Base-by-base conservation (phyloP, 768 basidiomycete species). In the Tulasnella sp. region DNA sequence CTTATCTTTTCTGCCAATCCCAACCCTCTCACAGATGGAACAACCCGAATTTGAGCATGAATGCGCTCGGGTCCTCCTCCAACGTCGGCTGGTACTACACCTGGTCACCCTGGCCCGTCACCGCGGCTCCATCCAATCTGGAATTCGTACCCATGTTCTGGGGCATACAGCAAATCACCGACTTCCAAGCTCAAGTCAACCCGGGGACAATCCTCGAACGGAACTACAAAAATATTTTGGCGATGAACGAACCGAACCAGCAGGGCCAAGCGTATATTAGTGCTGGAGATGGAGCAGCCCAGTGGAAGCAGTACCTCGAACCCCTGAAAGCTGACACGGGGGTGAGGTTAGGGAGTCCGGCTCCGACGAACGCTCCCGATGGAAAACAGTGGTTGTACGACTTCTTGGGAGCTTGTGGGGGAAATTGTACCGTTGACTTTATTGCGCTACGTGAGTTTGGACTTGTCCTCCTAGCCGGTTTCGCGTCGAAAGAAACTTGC, bases 81-180 rank as follows among this genome's bases (percentile, higher is more conserved):
- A 67, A 67, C 14, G 22, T 75, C 40, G 34, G 52, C 17, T 75
- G 86, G 86, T 88, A 88, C 80, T 88, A 88, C 79, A 85, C 87
- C 2, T 88, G 88, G 87, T 83, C 84, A 5, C 80, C 85, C 0
- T 81, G 73, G 67, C 80, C 84, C 31, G 78, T 80, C 3, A 39
- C 77, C 29, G 74, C 81, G 31, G 77, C 81, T n/a, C 54, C 54
- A 29, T 81, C 85, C 37, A 12, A 82, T 78, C 82, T 89, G 31
- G 88, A 89, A 78, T 89, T 87, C 78, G 86, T 87, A 0, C 87
- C 88, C 29, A 87, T 88, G 86, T 84, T 89, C 7, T 88, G 88
- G 88, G 88, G 88, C 22, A 79, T 80, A 25, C 49, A 74, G 3
- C 42, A 75, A 25, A 79, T 85, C n/a, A 79, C 82, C 34, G 80